Evolutionary conservation across 2,329 filamentous ascomycete genomes (phyloP), one percentile per base, ranked within the genome.

Genomic region (Ophiocordyceps polyrhachis-furcata): DNA sequence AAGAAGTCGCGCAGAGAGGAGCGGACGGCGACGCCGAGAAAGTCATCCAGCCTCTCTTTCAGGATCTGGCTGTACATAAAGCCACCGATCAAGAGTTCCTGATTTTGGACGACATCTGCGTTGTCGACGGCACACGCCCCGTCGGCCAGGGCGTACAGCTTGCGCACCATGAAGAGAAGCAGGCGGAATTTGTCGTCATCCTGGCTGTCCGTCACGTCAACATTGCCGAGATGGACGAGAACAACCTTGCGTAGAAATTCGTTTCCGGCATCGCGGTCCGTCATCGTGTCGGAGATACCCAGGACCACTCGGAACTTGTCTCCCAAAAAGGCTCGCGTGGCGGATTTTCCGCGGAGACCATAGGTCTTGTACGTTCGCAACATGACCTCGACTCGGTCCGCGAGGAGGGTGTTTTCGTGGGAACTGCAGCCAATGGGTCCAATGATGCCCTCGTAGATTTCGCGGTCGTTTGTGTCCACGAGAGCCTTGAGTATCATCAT

Each of bases 401-500:
- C 93, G 51, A 96, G 75, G 65, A 95, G 96, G 13, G 89, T 94
- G 58, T 93, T 91, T 46, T 84, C 72, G 32, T 84, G 71, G 8
- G 83, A 83, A 58, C 86, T 81, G 28, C 83, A 88, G 28, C 76
- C 77, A 47, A 77, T 73, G 25, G 76, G 70, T 35, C 89, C 89
- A 42, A 96, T 81, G 44, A 98, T 66, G n/a, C 83, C 83, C 62
- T 96, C 88, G 48, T 93, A 96, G 41, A 98, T 91, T 58, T 95
- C 88, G 46, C 86, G 78, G 58, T 98, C 91, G 58, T 94, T 98
- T 15, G 91, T 98, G 61, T 98, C 89, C 2, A 91, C 75, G 43
- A 98, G 68, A 1, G 91, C 89, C 67, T 96, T 98, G 51, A 98
- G 66, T 31, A 98, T 79, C 89, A 98, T 96, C 73, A 95, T 80